Base-by-base conservation (phyloP, 1,139 yeast species). In the Sugiyamaella xylanicola region DNA sequence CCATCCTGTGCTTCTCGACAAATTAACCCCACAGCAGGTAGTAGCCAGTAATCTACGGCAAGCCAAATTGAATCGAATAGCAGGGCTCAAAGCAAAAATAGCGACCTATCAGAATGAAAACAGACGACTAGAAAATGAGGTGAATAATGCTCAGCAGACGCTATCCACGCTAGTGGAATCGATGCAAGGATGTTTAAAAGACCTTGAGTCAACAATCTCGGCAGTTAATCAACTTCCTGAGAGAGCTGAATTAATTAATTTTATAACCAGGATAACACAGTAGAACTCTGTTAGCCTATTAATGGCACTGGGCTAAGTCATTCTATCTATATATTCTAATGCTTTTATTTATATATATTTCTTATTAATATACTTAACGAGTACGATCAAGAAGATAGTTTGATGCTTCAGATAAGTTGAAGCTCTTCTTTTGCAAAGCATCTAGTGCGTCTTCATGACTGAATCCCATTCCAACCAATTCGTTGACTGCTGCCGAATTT, bases 401-500 rank as follows among this genome's bases (percentile, higher is more conserved):
- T 8, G 96, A 87, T 21, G 97, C 97, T 54, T 86, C 86, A 61
- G 86, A 92, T 53, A 91, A 73, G 65, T 87, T 82, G 86, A 93
- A 88, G 59, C 83, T 77, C 65, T 84, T 84, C 67, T 76, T 79
- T 62, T 82, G 77, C 59, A 92, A 77, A 1, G 97, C 97, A 8
- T 77, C 79, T 9, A 77, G 65, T 1, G 93, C 90, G 56, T 84
- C 85, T 0, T 76, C 74, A 58, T 80, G 78, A 37, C 83, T 81
- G 69, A 92, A 92, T 1, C 98, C 98, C 97, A 92, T 92, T 39
- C 93, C 92, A 20, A 84, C 82, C 61, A 92, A 76, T 69, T 90
- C 96, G 61, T 85, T 86, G 37, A 89, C 76, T 0, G 86, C 68
- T 40, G 60, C 63, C 32, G 63, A 65, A 52, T 61, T 62, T 9